Percentiles rank a stretch among this genome's conserved stretches.
phyloP scores from a whole-genome alignment of 108 stramenopile genomes.

The Phaeodactylum tricornutum region DNA sequence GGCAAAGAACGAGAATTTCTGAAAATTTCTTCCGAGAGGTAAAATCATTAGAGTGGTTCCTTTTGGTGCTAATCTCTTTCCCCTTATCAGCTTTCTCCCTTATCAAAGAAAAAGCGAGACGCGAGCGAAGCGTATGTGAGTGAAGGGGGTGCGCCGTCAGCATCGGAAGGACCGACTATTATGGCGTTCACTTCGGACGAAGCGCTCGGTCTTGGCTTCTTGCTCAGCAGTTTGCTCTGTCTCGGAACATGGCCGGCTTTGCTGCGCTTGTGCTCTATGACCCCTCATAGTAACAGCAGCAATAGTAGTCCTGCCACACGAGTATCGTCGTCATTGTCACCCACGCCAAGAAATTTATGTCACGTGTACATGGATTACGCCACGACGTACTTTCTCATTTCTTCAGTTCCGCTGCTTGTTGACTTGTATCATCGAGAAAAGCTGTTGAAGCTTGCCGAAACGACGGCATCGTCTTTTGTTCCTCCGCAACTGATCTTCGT shows the following conservation, averaged over 20 bases:
- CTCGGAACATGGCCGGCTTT: slow-evolving; percentile 37
- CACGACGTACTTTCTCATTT: slow-evolving; percentile 18
- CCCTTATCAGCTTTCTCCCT: too few species aligned
- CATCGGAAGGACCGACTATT: too few species aligned
- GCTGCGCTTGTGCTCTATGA: slow-evolving; percentile 9
- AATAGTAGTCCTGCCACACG: background rate
- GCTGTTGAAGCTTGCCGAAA: background rate
- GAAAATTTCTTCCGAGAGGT: too few species aligned
- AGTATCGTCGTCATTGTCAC: background rate
- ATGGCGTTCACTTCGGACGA: too few species aligned
- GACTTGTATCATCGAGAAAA: background rate
- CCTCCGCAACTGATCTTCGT: slow-evolving; percentile 4
- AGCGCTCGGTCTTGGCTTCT: slow-evolving; percentile 12
- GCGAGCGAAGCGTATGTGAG: too few species aligned
- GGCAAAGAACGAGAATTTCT: too few species aligned
- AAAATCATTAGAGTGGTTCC: too few species aligned
- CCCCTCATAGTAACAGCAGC: background rate
- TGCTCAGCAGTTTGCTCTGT: slow-evolving; percentile 20
- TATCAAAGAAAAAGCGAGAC: too few species aligned
- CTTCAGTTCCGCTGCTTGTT: slow-evolving; percentile 11
- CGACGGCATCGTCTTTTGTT: background rate
- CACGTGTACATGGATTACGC: slow-evolving; percentile 32
- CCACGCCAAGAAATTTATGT: slow-evolving; percentile 9
- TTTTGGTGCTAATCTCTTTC: too few species aligned
- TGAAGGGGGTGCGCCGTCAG: too few species aligned